Evolutionary conservation across 306 rosid species (phyloP), one percentile per base, ranked within the genome.

Genomic region (Lupinus albus): DNA sequence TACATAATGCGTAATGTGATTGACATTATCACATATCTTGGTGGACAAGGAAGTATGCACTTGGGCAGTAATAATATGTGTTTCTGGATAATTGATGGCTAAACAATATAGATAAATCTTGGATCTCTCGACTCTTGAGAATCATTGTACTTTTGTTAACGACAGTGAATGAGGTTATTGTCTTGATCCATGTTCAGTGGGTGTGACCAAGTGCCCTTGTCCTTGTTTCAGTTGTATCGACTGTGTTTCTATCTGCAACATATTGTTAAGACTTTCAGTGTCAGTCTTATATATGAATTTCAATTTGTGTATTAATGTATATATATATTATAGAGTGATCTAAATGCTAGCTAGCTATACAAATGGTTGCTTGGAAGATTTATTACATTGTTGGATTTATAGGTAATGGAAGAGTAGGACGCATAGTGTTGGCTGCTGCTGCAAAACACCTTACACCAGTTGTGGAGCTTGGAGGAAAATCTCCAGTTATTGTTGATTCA

Each of bases 381-480:
- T 30, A 65, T 53, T 25, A 42, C 12, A 55, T 25, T 64, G 20
- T 54, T 75, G 28, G 62, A 36, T 48, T 69, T 77, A 46, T 56
- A 93, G 99, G 99, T 12, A 94, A 88, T 74, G 84, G 82, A 72
- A 84, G 81, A 82, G 87, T 90, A 61, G 99, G 76, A 30, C 92
- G 99, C 49, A 71, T 90, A 68, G 95, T 94, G 74, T 88, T 94
- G 99, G 84, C 91, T 39, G 95, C 97, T 68, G 99, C 99, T 76
- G 95, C 96, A 5, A 90, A 86, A 78, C 96, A 94, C 84, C 97
- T 94, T 72, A 94, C 99, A 33, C 99, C 99, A 53, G 97, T 94
- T 67, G 85, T 88, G 80, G 99, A 94, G 85, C 99, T 94, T 36
- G 99, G 99, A 76, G 99, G 99, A 82, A 94, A 94, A 78, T 88